Percentiles rank a stretch among this genome's conserved stretches.
Evolutionary conservation across 768 basidiomycete genomes (phyloP).

Genomic region (Tricholoma sp.): DNA sequence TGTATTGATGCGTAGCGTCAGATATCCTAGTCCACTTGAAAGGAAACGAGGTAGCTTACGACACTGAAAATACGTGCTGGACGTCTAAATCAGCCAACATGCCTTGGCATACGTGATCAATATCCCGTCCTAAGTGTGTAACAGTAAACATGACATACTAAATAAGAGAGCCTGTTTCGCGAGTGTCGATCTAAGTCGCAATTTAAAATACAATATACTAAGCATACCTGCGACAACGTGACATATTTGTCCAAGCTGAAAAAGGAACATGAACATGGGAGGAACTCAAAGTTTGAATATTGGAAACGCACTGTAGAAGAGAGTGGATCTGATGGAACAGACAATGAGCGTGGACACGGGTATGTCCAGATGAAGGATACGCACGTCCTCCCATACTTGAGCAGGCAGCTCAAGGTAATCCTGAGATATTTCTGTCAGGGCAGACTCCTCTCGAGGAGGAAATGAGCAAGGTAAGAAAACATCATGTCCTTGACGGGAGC

Average conservation of each 20-base stretch:
- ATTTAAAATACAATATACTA: no score
- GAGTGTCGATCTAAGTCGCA: no score
- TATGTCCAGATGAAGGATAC: background rate
- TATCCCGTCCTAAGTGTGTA: background rate
- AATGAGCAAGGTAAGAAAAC: constrained; percentile 52
- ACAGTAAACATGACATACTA: constrained; percentile 18
- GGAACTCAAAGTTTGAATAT: background rate
- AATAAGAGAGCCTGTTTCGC: constrained; percentile 25
- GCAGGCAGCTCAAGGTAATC: background rate
- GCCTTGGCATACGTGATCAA: constrained; percentile 22
- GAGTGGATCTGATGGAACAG: constrained; percentile 42
- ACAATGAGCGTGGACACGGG: background rate
- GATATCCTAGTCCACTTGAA: background rate
- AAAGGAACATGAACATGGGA: constrained; percentile 1
- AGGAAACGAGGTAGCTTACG: constrained; percentile 23
- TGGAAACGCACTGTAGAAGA: constrained; percentile 46
- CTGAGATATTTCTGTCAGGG: constrained; percentile 10
- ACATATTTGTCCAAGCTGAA: constrained; percentile 42
- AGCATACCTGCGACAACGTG: constrained; percentile 33
- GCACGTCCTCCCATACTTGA: background rate
- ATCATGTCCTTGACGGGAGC: constrained; percentile 29
- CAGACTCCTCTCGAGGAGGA: constrained; percentile 30
- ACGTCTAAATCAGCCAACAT: constrained; percentile 48
- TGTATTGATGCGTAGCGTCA: constrained; percentile 8
- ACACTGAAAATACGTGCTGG: constrained; percentile 38